These are phyloP conservation scores for Wakefieldia striispora DNA, from an alignment of 768 basidiomycete genomes.

Conservation along the genomic window DNA sequence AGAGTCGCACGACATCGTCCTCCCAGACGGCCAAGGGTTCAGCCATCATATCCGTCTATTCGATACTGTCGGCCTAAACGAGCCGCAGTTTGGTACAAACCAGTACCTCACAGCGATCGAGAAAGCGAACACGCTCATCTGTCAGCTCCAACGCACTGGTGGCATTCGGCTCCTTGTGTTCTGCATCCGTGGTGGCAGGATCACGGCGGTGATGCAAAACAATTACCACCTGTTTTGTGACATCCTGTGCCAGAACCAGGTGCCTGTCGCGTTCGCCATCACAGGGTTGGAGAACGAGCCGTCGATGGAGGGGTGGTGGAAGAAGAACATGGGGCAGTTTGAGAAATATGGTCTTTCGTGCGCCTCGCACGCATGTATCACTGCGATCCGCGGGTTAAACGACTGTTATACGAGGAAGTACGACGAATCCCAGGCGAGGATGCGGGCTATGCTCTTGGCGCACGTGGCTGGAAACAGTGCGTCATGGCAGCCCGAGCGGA, in stretches of 20 bases:
- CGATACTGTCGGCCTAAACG: conserved; percentile 34
- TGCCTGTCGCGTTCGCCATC: conserved; percentile 31
- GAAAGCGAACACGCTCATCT: conserved; percentile 32
- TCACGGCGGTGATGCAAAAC: conserved; percentile 18
- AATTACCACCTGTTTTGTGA: conserved; percentile 31
- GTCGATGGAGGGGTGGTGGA: conserved; percentile 35
- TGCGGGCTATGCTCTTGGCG: conserved; percentile 22
- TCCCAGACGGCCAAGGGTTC: conserved; percentile 6
- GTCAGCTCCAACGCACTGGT: conserved; percentile 23
- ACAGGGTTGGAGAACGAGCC: conserved; percentile 31
- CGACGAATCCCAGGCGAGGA: conserved; percentile 28
- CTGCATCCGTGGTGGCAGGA: conserved; percentile 33
- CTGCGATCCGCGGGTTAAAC: conserved; percentile 30
- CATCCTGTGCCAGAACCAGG: conserved; percentile 27
- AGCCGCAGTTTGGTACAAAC: conserved; percentile 15
- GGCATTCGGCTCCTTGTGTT: conserved; percentile 31
- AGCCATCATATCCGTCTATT: conserved; percentile 23
- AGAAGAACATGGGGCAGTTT: conserved; percentile 32
- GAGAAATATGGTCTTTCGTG: conserved; percentile 22
- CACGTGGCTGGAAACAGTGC: conserved; percentile 11
- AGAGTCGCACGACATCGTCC: conserved; percentile 21
- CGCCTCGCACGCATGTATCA: conserved; percentile 39
- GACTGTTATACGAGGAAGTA: conserved; percentile 29
- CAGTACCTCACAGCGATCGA: conserved; percentile 25
- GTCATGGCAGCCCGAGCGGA: conserved; percentile 24